Evolutionary conservation across 2,329 filamentous ascomycete genomes (phyloP).

Genomic region (Fusarium albidum): DNA sequence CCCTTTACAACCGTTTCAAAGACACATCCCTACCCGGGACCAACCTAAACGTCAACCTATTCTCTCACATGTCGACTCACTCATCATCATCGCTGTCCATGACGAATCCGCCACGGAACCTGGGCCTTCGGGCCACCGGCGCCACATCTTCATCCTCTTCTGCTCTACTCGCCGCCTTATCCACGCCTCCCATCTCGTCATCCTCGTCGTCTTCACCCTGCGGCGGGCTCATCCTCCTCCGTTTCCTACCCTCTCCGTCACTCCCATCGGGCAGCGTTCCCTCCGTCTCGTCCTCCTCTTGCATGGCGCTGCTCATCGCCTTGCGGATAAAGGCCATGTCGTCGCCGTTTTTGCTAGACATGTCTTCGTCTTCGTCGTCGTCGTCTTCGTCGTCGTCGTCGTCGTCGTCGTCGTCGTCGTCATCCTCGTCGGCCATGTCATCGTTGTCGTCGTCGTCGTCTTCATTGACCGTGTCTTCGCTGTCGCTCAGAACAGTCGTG

Average conservation of each 20-base stretch:
- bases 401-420: too few species aligned
- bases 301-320: conserved; percentile 37
- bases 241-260: conserved; percentile 48
- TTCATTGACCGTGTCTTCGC: not conserved
- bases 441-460: too few species aligned
- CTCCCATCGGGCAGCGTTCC: conserved; percentile 43
- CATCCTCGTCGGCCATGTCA: too few species aligned
- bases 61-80: conserved; percentile 1
- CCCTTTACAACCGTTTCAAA: not conserved
- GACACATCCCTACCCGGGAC: not conserved
- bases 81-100: conserved; percentile 69
- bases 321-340: conserved; percentile 30
- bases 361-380: conserved; percentile 39
- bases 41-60: conserved; percentile 23
- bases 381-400: conserved; percentile 41
- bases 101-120: conserved; percentile 62
- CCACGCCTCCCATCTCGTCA: conserved; percentile 32
- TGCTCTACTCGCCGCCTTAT: conserved; percentile 36
- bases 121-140: conserved; percentile 48
- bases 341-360: too few species aligned
- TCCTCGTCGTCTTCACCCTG: conserved; percentile 36
- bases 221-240: conserved; percentile 41
- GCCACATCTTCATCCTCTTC: conserved; percentile 44
- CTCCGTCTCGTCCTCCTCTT: conserved; percentile 37
- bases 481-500: not conserved